Conservation (phyloP, 805 yeast species). For the Sungouiozyma ichnusensis region DNA sequence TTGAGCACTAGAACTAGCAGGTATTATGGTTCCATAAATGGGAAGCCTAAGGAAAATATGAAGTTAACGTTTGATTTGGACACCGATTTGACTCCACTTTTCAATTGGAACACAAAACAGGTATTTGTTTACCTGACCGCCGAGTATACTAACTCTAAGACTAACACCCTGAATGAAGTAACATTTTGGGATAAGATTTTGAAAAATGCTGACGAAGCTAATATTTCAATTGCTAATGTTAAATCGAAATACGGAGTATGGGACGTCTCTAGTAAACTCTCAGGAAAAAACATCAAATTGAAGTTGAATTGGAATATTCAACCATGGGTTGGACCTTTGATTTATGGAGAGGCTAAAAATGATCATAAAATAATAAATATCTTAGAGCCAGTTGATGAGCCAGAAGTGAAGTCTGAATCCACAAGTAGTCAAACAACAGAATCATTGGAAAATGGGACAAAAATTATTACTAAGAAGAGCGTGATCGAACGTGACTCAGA, state of each 20-base stretch:
- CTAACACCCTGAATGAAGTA: conserved; percentile 47
- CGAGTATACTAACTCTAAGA: conserved; percentile 47
- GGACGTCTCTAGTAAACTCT: conserved; percentile 57
- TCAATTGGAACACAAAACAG: conserved; percentile 96
- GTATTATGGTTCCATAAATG: conserved; percentile 55
- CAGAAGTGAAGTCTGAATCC: not conserved
- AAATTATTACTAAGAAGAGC: not conserved
- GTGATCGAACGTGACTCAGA: not conserved
- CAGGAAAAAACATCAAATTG: conserved; percentile 55
- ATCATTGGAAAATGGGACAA: not conserved
- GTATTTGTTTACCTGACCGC: conserved; percentile 87
- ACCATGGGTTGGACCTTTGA: conserved; percentile 76
- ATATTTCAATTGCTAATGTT: conserved; percentile 38
- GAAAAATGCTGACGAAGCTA: conserved; percentile 46
- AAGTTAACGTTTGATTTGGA: conserved; percentile 62
- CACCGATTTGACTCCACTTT: conserved; percentile 64
- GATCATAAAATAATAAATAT: conserved; percentile 6
- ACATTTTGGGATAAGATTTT: conserved; percentile 90
- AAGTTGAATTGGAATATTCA: conserved; percentile 85
- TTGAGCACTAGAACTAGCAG: conserved; percentile 44
- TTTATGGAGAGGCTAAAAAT: conserved; percentile 48
- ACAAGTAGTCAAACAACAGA: too few relatives aligned
- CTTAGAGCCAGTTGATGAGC: not conserved
- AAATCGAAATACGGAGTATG: conserved; percentile 76
- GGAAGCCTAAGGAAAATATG: conserved; percentile 68